Evolutionary conservation across 106 monocot species (phyloP), one percentile per base, ranked within the genome.

Genomic region (Allium cepa): DNA sequence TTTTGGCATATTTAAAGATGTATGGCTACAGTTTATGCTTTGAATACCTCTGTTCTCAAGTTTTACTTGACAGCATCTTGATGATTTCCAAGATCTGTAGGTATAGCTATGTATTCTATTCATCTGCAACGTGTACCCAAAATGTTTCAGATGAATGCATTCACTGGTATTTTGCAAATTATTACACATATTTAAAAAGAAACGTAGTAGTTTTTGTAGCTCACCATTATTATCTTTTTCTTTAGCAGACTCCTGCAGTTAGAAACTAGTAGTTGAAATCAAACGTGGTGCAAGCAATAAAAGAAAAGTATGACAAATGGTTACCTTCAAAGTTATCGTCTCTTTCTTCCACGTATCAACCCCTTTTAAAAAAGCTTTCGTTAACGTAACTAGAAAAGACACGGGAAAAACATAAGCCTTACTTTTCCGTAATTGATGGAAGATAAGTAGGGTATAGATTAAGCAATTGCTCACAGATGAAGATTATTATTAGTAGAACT

Each of bases 321-420:
- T 46, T 57, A 87, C 89, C 79, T 74, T 81, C 73, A 79, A 86
- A 14, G 80, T 59, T 15, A 90, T 67, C 17, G 90, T 87, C 76
- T 94, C 94, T 70, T 87, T 94, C 76, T 87, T 90, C 90, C 94
- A 94, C 69, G 85, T 80, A 59, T 90, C 90, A 66, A 85, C 70
- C 3, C 94, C 94, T 69, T 76, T 90, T 26, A 85, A 49, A 51
- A 87, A 94, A 47, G 94, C 90, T 82, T 87, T 94, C 9, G 78
- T 76, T 16, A 83, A 87, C 11, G 87, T 83, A 62, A 74, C 87
- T 87, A 72, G 26, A 78, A 73, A 70, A 62, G 46, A 17, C 10
- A 53, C n/a, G n/a, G n/a, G n/a, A n/a, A n/a, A n/a, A n/a, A n/a
- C n/a, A n/a, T n/a, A n/a, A n/a, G n/a, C n/a, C n/a, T n/a, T n/a